A percentile compares a stretch with the other conserved stretches of the same genome.
These are phyloP conservation scores for Tulasnella sp. DNA, from an alignment of 768 basidiomycete genomes.

Conservation along the genomic window DNA sequence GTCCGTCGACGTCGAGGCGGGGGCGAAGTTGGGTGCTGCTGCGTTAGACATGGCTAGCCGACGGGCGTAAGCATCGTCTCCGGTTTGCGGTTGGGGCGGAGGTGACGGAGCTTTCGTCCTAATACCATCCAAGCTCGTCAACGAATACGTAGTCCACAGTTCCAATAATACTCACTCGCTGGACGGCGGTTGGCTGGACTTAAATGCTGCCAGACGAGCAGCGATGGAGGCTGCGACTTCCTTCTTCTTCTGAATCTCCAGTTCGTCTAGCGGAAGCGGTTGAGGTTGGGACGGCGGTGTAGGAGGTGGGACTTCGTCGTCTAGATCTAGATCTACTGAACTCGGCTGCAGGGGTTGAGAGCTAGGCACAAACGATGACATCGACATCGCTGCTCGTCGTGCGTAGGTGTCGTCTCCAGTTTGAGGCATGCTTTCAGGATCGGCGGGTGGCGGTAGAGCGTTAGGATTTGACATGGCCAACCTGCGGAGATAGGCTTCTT, in stretches of 20 bases:
- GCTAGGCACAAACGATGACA: constrained; percentile 22
- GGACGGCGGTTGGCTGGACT: background rate
- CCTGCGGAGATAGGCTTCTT: constrained; percentile 56
- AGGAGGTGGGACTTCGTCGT: constrained; percentile 1
- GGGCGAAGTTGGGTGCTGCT: background rate
- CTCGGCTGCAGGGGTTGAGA: background rate
- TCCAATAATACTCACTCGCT: background rate
- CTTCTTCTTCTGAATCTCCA: background rate
- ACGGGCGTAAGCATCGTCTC: constrained; percentile 58
- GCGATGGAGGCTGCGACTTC: background rate
- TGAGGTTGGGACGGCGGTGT: background rate
- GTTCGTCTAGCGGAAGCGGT: background rate
- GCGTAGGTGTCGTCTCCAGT: constrained; percentile 9
- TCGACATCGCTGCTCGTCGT: constrained; percentile 20
- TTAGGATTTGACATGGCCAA: constrained; percentile 34
- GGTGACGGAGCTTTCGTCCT: background rate
- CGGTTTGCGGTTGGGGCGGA: constrained; percentile 23
- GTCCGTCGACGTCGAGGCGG: background rate
- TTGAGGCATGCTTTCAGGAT: constrained; percentile 6
- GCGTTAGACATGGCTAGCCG: constrained; percentile 38
- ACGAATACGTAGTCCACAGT: background rate
- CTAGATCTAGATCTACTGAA: background rate
- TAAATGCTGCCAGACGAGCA: background rate
- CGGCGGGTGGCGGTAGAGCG: constrained; percentile 9
- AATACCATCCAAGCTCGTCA: background rate